Base-by-base conservation (phyloP, 23 red algal species). In the Gracilaria gracilis region DNA sequence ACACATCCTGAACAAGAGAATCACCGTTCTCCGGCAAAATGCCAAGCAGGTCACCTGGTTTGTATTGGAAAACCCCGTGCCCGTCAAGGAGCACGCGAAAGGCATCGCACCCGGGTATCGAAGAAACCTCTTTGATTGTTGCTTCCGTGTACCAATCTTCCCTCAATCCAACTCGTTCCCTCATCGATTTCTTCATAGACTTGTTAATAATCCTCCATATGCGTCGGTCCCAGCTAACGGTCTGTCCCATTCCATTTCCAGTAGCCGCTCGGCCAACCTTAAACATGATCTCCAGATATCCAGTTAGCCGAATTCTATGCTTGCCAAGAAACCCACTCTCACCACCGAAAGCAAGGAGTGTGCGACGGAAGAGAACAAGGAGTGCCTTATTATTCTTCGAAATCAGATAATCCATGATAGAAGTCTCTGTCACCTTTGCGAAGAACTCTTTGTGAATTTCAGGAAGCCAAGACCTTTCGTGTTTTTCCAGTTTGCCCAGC, bases 281-380 rank as follows among this genome's bases (percentile, higher is more conserved):
- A 17, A 79, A 50, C 39, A 47, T 79, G 48, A 79, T 29, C 37
- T 79, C 74, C 1, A 79, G 74, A 46, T 50, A 79, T 29, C 33
- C 37, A 29, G 29, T 54, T 11, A 79, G 39, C 12, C 74, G 39
- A 47, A 79, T 47, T 24, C 74, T 29, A 79, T 79, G 74, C 37
- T 79, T 79, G 7, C 74, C 74, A 3, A 79, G 74, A 79, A 79
- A 79, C 4, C 74, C 74, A 29, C 11, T 28, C 74, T 79, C 74
- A 2, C 74, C 74, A 19, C 29, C 48, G 20, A 79, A 79, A 49
- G 74, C 29, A 12, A 54, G 48, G 9, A 79, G 36, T 12, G 74
- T 35, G 4, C 74, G 74, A 29, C 74, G 74, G 48, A 79, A 79
- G 29, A 79, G 40, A 79, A 29, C 20, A 24, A 79, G 74, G 27